Percentiles rank a stretch among this genome's conserved stretches.
Evolutionary conservation across 2,329 filamentous ascomycete species (phyloP).

Genomic region (Colletotrichum sp.): DNA sequence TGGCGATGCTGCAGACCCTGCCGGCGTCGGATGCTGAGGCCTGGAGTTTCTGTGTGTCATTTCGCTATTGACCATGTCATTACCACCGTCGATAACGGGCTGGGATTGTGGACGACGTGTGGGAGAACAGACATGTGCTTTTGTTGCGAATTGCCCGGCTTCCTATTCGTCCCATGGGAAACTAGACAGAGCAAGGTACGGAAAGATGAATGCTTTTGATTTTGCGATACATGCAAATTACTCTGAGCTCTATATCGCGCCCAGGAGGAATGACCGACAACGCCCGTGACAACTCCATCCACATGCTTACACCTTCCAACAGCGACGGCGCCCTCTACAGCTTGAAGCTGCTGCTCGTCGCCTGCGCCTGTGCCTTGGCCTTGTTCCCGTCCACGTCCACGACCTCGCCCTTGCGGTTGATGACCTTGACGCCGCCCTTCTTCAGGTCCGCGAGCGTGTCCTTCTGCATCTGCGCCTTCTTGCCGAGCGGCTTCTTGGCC

Average conservation of each 20-base stretch:
- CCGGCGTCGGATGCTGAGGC: slow-evolving; percentile 2
- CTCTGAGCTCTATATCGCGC: not conserved
- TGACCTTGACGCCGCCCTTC: slow-evolving; percentile 89
- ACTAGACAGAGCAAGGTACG: not conserved
- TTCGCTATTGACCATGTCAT: not conserved
- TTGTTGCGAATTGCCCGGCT: not conserved
- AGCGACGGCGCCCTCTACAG: slow-evolving; percentile 45
- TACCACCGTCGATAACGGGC: not conserved
- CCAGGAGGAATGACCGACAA: not conserved
- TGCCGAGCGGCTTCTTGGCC: slow-evolving; percentile 54
- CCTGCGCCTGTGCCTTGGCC: slow-evolving; percentile 58
- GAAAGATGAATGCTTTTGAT: slow-evolving; percentile 1
- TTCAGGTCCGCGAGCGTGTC: slow-evolving; percentile 71
- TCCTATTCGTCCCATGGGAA: not conserved
- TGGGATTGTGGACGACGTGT: not conserved
- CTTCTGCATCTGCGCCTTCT: slow-evolving; percentile 56
- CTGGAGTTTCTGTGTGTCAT: not conserved
- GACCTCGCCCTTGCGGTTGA: slow-evolving; percentile 87
- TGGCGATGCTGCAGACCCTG: not conserved
- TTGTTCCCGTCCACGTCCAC: slow-evolving; percentile 85
- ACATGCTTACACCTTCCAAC: not conserved
- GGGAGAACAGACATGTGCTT: not conserved
- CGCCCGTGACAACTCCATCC: slow-evolving; percentile 6
- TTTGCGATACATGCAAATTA: not conserved
- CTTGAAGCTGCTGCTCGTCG: slow-evolving; percentile 66